These are phyloP conservation scores for Artemisia annua DNA, from an alignment of 129 eudicot genomes.

Conservation along the genomic window DNA sequence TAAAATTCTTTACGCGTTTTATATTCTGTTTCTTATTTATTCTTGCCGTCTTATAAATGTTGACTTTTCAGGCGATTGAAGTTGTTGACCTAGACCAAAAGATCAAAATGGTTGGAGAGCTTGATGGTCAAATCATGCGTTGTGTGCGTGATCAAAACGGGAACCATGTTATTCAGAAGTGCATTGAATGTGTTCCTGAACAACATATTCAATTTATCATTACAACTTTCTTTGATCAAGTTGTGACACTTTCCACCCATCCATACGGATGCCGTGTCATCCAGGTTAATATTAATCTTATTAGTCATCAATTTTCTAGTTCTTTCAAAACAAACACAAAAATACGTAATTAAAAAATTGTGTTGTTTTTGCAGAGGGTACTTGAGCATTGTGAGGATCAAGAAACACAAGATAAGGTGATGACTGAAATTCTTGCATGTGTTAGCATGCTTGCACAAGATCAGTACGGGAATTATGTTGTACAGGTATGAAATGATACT, in stretches of 20 bases:
- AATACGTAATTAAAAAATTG: no score
- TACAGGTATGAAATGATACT: conserved; percentile 48
- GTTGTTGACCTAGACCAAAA: conserved; percentile 94
- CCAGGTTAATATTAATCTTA: conserved; percentile 45
- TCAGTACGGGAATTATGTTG: conserved; percentile 78
- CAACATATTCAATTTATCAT: conserved; percentile 78
- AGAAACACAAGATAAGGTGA: conserved; percentile 62
- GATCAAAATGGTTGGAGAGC: conserved; percentile 88
- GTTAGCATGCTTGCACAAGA: conserved; percentile 81
- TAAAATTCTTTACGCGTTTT: background rate
- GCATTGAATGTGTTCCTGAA: conserved; percentile 97
- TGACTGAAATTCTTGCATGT: conserved; percentile 75
- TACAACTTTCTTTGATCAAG: conserved; percentile 75
- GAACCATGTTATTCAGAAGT: conserved; percentile 88
- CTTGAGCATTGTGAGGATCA: conserved; percentile 69
- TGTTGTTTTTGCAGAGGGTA: conserved; percentile 50
- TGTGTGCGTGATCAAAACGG: conserved; percentile 97
- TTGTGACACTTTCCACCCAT: conserved; percentile 86
- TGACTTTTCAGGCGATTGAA: conserved; percentile 69
- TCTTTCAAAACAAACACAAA: background rate
- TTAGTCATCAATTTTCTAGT: background rate
- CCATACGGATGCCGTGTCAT: conserved; percentile 96
- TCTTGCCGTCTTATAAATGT: background rate
- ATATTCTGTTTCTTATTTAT: background rate
- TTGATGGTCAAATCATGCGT: conserved; percentile 88